A percentile compares a stretch with the other conserved stretches of the same genome.
Evolutionary conservation across 1,284 basidiomycete genomes (phyloP).

Genomic region (Tylopilus sp.): DNA sequence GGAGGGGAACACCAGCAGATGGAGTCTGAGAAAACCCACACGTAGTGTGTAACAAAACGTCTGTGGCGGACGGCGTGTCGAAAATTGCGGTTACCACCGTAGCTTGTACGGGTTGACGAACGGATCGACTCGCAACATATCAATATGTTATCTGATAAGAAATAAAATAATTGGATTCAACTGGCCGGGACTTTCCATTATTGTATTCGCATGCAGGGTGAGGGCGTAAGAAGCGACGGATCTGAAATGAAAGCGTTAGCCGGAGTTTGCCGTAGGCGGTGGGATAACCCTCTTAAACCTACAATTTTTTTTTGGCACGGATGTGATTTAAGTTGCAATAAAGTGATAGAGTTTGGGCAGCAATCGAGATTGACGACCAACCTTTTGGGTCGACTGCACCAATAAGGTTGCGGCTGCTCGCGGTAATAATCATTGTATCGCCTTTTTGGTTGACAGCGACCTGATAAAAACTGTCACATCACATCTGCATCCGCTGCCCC

Average conservation of each 20-base stretch:
- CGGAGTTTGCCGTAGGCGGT: conserved; percentile 22
- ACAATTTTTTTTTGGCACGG: not conserved
- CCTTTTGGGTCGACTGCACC: conserved; percentile 38
- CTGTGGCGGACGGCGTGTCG: no score
- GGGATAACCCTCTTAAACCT: conserved; percentile 1
- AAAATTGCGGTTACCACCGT: no score
- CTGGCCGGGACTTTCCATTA: conserved; percentile 31
- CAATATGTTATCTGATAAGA: conserved; percentile 17
- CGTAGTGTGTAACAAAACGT: conserved; percentile 4
- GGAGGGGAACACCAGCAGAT: conserved; percentile 1
- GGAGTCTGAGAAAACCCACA: not conserved
- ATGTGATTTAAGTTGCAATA: conserved; percentile 36
- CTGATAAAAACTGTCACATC: conserved; percentile 22
- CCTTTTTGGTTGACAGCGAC: conserved; percentile 26
- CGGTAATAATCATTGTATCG: conserved; percentile 30
- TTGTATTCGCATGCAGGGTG: conserved; percentile 15
- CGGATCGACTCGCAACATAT: no score
- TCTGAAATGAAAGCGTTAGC: conserved; percentile 5
- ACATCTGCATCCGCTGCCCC: conserved; percentile 14
- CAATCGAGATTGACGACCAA: conserved; percentile 39
- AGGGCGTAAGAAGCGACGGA: conserved; percentile 16
- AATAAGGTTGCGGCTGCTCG: conserved; percentile 33
- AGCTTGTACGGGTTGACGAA: no score
- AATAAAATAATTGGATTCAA: conserved; percentile 4
- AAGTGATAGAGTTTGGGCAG: conserved; percentile 38